These are phyloP conservation scores for Solanum ossicruentum DNA, from an alignment of 257 asterid species.

Conservation along the genomic window DNA sequence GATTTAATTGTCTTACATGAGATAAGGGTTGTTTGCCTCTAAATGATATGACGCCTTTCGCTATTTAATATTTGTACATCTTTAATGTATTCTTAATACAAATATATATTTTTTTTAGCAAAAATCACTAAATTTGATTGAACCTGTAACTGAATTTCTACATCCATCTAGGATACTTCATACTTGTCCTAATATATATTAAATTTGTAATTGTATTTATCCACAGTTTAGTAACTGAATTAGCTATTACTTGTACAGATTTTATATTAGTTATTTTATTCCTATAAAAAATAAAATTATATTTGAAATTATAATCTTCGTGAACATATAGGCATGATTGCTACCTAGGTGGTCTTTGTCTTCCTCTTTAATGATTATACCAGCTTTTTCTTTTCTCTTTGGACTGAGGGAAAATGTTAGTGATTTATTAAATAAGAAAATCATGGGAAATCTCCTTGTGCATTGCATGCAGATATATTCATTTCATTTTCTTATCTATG, in stretches of 20 bases:
- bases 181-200: not conserved
- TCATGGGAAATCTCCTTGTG: not conserved
- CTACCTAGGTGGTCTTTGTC: not conserved
- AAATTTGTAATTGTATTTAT: not conserved
- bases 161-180: not conserved
- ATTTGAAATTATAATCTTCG: not conserved
- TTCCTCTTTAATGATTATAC: not conserved
- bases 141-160: not conserved
- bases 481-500: not conserved
- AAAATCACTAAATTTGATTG: not conserved
- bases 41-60: too few relatives aligned
- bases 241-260: not conserved
- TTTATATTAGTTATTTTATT: not conserved
- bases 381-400: constrained; percentile 5
- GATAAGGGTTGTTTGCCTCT: too few relatives aligned
- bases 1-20: too few relatives aligned
- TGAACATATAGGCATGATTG: not conserved
- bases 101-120: not conserved
- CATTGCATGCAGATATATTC: not conserved
- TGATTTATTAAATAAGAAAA: not conserved
- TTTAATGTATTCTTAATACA: not conserved
- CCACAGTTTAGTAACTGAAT: not conserved
- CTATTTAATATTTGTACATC: not conserved
- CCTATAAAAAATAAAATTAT: not conserved
- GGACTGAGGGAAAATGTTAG: not conserved